Evolutionary conservation across 805 yeast genomes (phyloP), one percentile per base, ranked within the genome.

Genomic region (Pichia membranifaciens): DNA sequence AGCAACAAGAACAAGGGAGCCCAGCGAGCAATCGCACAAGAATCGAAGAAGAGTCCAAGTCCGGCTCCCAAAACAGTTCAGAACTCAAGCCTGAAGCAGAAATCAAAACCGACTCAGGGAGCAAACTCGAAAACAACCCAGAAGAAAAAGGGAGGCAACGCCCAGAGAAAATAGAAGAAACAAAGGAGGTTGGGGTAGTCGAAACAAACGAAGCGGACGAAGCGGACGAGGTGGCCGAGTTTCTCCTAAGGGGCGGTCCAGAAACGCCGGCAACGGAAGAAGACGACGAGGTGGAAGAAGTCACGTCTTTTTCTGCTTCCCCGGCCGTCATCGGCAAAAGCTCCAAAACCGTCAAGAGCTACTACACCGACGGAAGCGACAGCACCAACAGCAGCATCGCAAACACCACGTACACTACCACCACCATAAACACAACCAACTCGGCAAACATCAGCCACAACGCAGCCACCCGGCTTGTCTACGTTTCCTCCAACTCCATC

Each of bases 11-110:
- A 28, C 33, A 36, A 31, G 23, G 23, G 15, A 32, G 17, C 31
- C 22, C 31, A 16, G 54, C 44, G 49, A 50, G 52, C 46, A 42
- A 36, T 45, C 53, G 53, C 44, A 37, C 46, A 43, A 37, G 7
- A n/a, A 20, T 41, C n/a, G 6, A 38, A 38, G 20, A 38, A 23
- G 16, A 38, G 4, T 10, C 31, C 23, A 28, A 20, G n/a, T 7
- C 29, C 10, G 10, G 29, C 10, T 25, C n/a, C n/a, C n/a, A n/a
- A n/a, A n/a, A 10, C 29, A 25, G 29, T 10, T 25, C 29, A 25
- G 29, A 25, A 25, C 10, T 25, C 29, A 8, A 10, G 10, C 29
- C 10, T 10, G 29, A 25, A 25, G 29, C 29, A 25, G 16, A 38
- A 9, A 12, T 12, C 23, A 29, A 38, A 38, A 10, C 29, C 29